phyloP scores from a whole-genome alignment of 2,329 filamentous ascomycete genomes.

The Dactylellina leptospora region DNA sequence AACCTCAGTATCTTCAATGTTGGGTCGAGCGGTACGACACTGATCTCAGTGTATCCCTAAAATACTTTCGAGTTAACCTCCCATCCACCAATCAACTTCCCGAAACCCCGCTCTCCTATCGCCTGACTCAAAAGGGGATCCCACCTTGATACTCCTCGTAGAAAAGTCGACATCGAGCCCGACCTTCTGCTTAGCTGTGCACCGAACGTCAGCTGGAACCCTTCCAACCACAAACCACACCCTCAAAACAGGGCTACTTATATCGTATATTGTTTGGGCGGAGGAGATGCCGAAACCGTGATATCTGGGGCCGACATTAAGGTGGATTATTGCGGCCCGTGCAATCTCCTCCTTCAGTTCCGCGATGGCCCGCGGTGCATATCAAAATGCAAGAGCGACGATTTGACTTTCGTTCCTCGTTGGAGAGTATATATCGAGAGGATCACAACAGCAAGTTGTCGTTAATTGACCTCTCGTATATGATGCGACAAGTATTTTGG shows the following conservation, averaged over 20 bases:
- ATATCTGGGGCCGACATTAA: conserved; percentile 53
- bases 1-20: conserved; percentile 68
- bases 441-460: neutral
- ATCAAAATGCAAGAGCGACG: conserved; percentile 30
- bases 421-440: neutral
- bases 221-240: neutral
- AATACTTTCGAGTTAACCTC: conserved; percentile 4
- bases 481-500: neutral
- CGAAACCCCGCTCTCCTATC: neutral
- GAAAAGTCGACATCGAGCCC: conserved; percentile 89
- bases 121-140: neutral
- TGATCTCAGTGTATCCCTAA: conserved; percentile 79
- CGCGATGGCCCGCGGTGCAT: conserved; percentile 49
- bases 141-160: conserved; percentile 71
- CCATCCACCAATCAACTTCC: conserved; percentile 48
- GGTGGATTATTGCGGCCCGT: conserved; percentile 37
- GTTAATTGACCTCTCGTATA: neutral
- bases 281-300: conserved; percentile 48
- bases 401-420: neutral
- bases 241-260: conserved; percentile 27
- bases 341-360: conserved; percentile 52
- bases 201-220: conserved; percentile 59
- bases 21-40: conserved; percentile 72
- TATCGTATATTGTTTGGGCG: conserved; percentile 52
- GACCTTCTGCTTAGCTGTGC: conserved; percentile 82